Conservation (phyloP, 495 filamentous ascomycete species). For the Lophiotrema nucula region DNA sequence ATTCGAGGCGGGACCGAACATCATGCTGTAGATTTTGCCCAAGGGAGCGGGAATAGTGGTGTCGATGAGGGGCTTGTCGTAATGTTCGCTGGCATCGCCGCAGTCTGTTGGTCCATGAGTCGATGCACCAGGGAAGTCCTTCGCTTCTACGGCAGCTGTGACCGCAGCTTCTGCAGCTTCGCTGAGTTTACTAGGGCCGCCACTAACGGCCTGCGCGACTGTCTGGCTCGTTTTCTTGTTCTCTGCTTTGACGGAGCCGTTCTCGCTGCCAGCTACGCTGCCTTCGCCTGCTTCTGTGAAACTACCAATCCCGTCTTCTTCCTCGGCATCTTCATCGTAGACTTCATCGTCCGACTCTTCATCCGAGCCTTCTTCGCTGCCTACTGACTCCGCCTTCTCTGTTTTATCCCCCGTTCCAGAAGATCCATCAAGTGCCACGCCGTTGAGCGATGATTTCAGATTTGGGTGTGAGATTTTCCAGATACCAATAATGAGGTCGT, state of each 20-base stretch:
- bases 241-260: conserved; percentile 52
- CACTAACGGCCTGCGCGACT: conserved; percentile 43
- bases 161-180: conserved; percentile 55
- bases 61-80: conserved; percentile 80
- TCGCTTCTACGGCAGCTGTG: conserved; percentile 48
- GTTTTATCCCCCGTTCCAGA: conserved; percentile 84
- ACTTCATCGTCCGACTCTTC: conserved; percentile 60
- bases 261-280: conserved; percentile 62
- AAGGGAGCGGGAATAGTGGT: conserved; percentile 84
- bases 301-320: conserved; percentile 58
- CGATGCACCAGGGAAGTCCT: conserved; percentile 84
- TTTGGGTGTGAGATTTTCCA: conserved; percentile 96
- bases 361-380: conserved; percentile 51
- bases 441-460: conserved; percentile 82
- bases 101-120: conserved; percentile 83
- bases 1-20: conserved; percentile 78
- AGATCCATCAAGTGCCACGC: conserved; percentile 72
- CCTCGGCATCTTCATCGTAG: conserved; percentile 64
- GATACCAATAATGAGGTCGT: conserved; percentile 94
- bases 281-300: conserved; percentile 61
- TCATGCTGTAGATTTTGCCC: conserved; percentile 83
- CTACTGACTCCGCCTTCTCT: conserved; percentile 70
- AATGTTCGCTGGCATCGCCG: conserved; percentile 71
- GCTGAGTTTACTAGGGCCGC: conserved; percentile 46
- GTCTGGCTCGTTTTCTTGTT: conserved; percentile 67